Percentiles rank a stretch among this genome's conserved stretches.
Evolutionary conservation across 371 early-diverging fungal genomes (phyloP).

Genomic region (Mortierella sp.): DNA sequence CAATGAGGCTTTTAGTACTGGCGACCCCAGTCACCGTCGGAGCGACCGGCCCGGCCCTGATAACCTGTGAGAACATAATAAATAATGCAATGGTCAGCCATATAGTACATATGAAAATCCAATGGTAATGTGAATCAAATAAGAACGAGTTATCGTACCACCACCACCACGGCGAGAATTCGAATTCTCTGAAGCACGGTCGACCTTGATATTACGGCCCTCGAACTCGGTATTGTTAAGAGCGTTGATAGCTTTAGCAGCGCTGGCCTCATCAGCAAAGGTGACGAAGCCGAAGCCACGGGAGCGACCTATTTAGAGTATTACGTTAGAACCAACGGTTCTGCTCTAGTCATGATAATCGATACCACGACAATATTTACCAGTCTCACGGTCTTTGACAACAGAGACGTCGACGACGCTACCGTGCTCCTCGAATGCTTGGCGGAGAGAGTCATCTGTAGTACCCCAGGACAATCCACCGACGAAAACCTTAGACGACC

Average conservation of each 20-base stretch:
- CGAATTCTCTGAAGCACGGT: slow-evolving; percentile 56
- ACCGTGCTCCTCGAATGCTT: slow-evolving; percentile 61
- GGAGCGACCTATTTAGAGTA: slow-evolving; percentile 63
- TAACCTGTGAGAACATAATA: slow-evolving; percentile 13
- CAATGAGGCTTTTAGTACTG: slow-evolving; percentile 9
- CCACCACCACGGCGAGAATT: slow-evolving; percentile 23
- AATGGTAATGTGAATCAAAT: too few relatives aligned
- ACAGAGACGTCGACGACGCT: slow-evolving; percentile 59
- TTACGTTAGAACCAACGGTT: too few relatives aligned
- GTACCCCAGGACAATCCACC: slow-evolving; percentile 68
- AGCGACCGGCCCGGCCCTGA: slow-evolving; percentile 33
- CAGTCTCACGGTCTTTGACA: slow-evolving; percentile 65
- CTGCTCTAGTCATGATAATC: too few relatives aligned
- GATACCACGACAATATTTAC: slow-evolving; percentile 26
- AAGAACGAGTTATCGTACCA: not conserved
- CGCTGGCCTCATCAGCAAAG: slow-evolving; percentile 62
- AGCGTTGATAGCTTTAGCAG: slow-evolving; percentile 68
- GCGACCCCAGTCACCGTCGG: slow-evolving; percentile 40
- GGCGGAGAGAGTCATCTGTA: slow-evolving; percentile 65
- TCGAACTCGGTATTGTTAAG: slow-evolving; percentile 74
- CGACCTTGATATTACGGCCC: slow-evolving; percentile 75
- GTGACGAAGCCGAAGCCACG: slow-evolving; percentile 89
- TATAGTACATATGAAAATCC: too few relatives aligned
- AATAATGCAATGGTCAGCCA: not conserved
- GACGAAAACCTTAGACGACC: too few relatives aligned